Percentiles rank a stretch among this genome's conserved stretches.
phyloP scores from a whole-genome alignment of 2,329 filamentous ascomycete genomes.

The Fusarium tricinctum region DNA sequence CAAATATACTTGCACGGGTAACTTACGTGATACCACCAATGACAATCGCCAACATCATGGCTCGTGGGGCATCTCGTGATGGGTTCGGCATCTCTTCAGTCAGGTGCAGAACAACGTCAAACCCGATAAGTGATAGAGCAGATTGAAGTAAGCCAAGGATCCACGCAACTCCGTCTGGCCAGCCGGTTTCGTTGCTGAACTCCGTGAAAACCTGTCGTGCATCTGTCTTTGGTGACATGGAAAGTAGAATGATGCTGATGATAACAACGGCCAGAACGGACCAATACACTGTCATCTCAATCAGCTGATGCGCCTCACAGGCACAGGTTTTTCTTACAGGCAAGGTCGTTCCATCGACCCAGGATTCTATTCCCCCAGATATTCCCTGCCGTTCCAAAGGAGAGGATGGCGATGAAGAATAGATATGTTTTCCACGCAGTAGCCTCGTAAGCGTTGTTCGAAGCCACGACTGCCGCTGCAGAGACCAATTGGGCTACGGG shows the following conservation, averaged over 20 bases:
- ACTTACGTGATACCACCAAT: constrained; percentile 60
- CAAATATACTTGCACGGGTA: fast-evolving
- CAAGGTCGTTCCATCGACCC: constrained; percentile 58
- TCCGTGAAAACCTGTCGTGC: constrained; percentile 60
- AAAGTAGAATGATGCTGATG: constrained; percentile 59
- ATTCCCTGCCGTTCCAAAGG: constrained; percentile 50
- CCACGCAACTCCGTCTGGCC: constrained; percentile 63
- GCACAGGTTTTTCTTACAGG: constrained; percentile 40
- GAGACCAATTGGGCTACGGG: constrained; percentile 58
- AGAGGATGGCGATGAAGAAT: constrained; percentile 54
- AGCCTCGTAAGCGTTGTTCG: constrained; percentile 55
- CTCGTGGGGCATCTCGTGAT: constrained; percentile 56
- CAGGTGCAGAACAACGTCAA: constrained; percentile 62
- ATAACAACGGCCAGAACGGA: constrained; percentile 59
- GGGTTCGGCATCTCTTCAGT: constrained; percentile 63
- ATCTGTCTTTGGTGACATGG: constrained; percentile 57
- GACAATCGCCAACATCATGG: constrained; percentile 59
- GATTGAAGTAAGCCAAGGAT: constrained; percentile 62
- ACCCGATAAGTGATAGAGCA: constrained; percentile 56
- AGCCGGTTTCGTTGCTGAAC: constrained; percentile 61
- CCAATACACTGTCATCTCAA: constrained; percentile 54
- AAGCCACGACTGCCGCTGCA: constrained; percentile 59
- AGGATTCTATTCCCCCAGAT: constrained; percentile 57
- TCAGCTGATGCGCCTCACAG: background rate
- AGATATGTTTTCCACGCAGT: constrained; percentile 59